Evolutionary conservation across 23 red algal genomes (phyloP).

Genomic region (Gracilaria vermiculophylla): DNA sequence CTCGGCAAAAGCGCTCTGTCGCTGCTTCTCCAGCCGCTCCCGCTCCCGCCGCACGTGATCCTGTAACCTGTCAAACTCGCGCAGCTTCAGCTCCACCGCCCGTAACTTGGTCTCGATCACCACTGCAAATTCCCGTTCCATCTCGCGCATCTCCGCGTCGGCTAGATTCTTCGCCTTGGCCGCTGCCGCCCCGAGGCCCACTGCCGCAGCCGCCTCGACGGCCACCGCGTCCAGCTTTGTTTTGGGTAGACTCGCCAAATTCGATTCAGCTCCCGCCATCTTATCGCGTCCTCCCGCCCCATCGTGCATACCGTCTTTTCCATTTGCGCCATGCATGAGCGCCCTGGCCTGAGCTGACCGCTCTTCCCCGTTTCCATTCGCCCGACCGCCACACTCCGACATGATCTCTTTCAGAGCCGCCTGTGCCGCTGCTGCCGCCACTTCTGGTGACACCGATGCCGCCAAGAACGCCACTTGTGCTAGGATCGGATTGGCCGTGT

Average conservation of each 20-base stretch:
- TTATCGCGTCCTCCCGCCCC: neutral
- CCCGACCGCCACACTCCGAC: conserved; percentile 11
- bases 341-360: conserved; percentile 18
- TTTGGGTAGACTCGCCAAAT: conserved; percentile 11
- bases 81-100: conserved; percentile 76
- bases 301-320: neutral
- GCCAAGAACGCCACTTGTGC: conserved; percentile 91
- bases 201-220: conserved; percentile 61
- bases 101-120: conserved; percentile 74
- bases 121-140: conserved; percentile 71
- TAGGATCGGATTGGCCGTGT: conserved; percentile 89
- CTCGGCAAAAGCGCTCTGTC: conserved; percentile 68
- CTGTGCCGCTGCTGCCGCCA: conserved; percentile 87
- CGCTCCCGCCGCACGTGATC: conserved; percentile 61
- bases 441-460: conserved; percentile 80
- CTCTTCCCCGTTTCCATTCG: neutral
- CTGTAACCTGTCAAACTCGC: conserved; percentile 77
- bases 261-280: neutral
- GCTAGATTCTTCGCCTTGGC: conserved; percentile 59
- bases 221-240: conserved; percentile 51
- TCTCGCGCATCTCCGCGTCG: conserved; percentile 72
- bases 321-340: conserved; percentile 26
- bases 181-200: conserved; percentile 82
- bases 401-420: conserved; percentile 70
- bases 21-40: conserved; percentile 73